A percentile compares a stretch with the other conserved stretches of the same genome.
phyloP scores from a whole-genome alignment of 208 protist genomes.

The Crithidia expoeki region DNA sequence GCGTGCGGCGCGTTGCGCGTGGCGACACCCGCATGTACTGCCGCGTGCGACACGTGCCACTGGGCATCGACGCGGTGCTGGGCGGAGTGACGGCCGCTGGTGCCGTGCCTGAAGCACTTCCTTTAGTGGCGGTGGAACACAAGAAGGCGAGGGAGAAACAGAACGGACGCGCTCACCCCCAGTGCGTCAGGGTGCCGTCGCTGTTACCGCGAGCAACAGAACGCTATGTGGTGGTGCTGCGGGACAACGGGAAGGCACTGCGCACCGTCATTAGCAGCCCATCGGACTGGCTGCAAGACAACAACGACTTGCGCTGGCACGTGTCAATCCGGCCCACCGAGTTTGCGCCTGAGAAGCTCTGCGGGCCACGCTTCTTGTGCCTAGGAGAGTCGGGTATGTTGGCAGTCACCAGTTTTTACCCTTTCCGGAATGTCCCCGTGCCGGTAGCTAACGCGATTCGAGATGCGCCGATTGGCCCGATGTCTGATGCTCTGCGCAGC shows the following conservation, averaged over 20 bases:
- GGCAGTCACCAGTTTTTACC: background rate
- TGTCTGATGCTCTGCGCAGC: slow-evolving; percentile 25
- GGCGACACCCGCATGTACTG: background rate
- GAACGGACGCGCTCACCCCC: background rate
- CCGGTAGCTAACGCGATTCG: slow-evolving; percentile 18
- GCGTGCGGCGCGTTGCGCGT: slow-evolving; percentile 8
- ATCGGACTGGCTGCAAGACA: slow-evolving; percentile 14
- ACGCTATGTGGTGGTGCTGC: slow-evolving; percentile 4
- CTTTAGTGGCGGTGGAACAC: background rate
- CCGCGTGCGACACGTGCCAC: background rate
- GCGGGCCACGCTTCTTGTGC: background rate
- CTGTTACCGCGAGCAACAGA: background rate
- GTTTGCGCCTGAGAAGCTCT: background rate
- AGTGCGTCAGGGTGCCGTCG: background rate
- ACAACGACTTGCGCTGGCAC: slow-evolving; percentile 10
- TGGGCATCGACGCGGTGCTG: slow-evolving; percentile 19
- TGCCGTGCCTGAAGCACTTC: background rate
- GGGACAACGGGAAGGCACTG: background rate
- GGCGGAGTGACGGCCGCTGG: slow-evolving; percentile 12
- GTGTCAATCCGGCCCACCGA: background rate
- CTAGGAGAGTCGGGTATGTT: slow-evolving; percentile 7
- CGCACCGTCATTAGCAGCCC: background rate
- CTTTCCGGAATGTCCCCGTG: background rate
- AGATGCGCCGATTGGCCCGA: slow-evolving; percentile 8
- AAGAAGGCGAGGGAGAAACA: background rate